Evolutionary conservation across 139 green algal genomes (phyloP).

Genomic region (Chlamydomonas eustigma): DNA sequence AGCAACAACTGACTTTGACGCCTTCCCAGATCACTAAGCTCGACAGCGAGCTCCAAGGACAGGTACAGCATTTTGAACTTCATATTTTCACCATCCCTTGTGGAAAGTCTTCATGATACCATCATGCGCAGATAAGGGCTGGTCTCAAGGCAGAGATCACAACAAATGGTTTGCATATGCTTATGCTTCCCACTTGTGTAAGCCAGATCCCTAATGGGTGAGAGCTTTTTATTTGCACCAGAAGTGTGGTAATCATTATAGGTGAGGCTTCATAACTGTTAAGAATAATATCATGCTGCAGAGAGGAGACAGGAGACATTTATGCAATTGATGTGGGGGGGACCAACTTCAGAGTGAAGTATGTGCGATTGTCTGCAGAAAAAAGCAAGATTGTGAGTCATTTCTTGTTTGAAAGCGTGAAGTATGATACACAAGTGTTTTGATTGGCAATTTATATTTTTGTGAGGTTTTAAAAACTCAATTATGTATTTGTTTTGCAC

Average conservation of each 20-base stretch:
- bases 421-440: not conserved
- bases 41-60: not conserved
- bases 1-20: not conserved
- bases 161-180: conserved; percentile 27
- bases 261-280: too few species aligned
- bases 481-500: too few species aligned
- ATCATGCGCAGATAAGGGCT: too few species aligned
- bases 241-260: too few species aligned
- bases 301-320: conserved; percentile 61
- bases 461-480: too few species aligned
- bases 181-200: conserved; percentile 55
- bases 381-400: conserved; percentile 36
- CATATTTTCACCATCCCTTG: too few species aligned
- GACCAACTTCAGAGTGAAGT: conserved; percentile 82
- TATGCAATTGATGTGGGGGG: conserved; percentile 85
- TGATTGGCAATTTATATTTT: too few species aligned
- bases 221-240: not conserved
- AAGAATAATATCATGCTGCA: too few species aligned
- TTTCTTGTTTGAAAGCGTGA: not conserved
- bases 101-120: too few species aligned
- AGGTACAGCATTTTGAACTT: not conserved
- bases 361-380: conserved; percentile 39
- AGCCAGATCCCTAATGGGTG: conserved; percentile 34
- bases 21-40: not conserved
- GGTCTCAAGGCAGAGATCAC: conserved; percentile 18